A percentile compares a stretch with the other conserved stretches of the same genome.
These are phyloP conservation scores for Pythium dissotocum DNA, from an alignment of 352 stramenopile genomes.

Conservation along the genomic window DNA sequence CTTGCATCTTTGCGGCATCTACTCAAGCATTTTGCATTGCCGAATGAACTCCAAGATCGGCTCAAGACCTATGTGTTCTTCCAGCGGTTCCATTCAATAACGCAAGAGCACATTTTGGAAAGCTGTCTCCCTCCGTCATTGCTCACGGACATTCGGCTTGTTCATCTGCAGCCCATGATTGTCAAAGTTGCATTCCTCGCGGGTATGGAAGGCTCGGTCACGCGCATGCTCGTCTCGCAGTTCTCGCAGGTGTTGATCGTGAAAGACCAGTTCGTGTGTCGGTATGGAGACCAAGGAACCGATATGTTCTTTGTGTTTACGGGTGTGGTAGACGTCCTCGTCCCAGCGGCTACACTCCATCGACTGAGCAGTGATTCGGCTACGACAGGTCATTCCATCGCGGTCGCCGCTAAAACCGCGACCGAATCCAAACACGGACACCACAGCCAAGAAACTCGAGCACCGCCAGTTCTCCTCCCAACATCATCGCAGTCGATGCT, in stretches of 20 bases:
- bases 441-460: conserved; percentile 24
- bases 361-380: conserved; percentile 34
- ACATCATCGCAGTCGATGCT: not conserved
- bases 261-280: conserved; percentile 64
- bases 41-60: conserved; percentile 42
- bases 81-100: conserved; percentile 68
- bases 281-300: conserved; percentile 55
- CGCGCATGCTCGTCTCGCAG: conserved; percentile 66
- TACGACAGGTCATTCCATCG: conserved; percentile 14
- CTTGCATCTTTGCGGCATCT: conserved; percentile 59
- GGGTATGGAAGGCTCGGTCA: conserved; percentile 55
- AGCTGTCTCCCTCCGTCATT: conserved; percentile 63
- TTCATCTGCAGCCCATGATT: conserved; percentile 72
- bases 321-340: conserved; percentile 37
- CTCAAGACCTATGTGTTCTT: conserved; percentile 78
- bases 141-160: conserved; percentile 65
- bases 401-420: conserved; percentile 10
- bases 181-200: conserved; percentile 64
- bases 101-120: conserved; percentile 62
- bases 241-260: conserved; percentile 66
- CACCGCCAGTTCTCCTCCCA: not conserved
- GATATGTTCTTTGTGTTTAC: conserved; percentile 84
- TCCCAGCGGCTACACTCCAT: conserved; percentile 25
- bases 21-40: conserved; percentile 51
- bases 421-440: conserved; percentile 10